These are phyloP conservation scores for Peronospora destructor DNA, from an alignment of 352 stramenopile species.

Conservation along the genomic window DNA sequence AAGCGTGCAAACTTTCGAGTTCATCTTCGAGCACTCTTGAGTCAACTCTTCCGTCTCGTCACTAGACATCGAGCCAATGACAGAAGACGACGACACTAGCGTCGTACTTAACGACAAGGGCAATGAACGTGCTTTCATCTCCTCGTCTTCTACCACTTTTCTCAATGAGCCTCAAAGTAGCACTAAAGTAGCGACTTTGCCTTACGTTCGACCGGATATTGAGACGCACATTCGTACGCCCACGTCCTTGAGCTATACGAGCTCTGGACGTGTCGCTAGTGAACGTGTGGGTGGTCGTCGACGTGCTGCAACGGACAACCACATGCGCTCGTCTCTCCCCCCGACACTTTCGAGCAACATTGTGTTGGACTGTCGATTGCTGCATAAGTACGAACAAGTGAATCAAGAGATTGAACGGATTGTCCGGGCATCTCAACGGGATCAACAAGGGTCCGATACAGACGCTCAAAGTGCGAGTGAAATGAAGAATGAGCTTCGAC, in stretches of 20 bases:
- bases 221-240: slow-evolving; percentile 11
- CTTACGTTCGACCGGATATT: background rate
- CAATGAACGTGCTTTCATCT: background rate
- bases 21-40: no score
- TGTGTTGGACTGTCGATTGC: slow-evolving; percentile 53
- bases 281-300: slow-evolving; percentile 14
- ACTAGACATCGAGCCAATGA: no score
- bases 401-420: slow-evolving; percentile 72
- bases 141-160: background rate
- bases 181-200: background rate
- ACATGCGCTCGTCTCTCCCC: slow-evolving; percentile 32
- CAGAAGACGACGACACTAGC: slow-evolving; percentile 14
- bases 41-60: no score
- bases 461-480: slow-evolving; percentile 25
- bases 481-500: slow-evolving; percentile 45
- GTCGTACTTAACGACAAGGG: background rate
- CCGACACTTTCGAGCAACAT: slow-evolving; percentile 27
- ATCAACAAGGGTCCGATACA: slow-evolving; percentile 14
- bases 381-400: slow-evolving; percentile 72
- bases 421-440: slow-evolving; percentile 50
- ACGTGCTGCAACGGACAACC: slow-evolving; percentile 30
- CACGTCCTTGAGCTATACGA: background rate
- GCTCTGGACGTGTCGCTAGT: slow-evolving; percentile 12
- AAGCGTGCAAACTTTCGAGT: no score
- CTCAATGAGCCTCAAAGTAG: background rate